A percentile compares a stretch with the other conserved stretches of the same genome.
phyloP scores from a whole-genome alignment of 2,329 filamentous ascomycete genomes.

The Diplodia mutila region DNA sequence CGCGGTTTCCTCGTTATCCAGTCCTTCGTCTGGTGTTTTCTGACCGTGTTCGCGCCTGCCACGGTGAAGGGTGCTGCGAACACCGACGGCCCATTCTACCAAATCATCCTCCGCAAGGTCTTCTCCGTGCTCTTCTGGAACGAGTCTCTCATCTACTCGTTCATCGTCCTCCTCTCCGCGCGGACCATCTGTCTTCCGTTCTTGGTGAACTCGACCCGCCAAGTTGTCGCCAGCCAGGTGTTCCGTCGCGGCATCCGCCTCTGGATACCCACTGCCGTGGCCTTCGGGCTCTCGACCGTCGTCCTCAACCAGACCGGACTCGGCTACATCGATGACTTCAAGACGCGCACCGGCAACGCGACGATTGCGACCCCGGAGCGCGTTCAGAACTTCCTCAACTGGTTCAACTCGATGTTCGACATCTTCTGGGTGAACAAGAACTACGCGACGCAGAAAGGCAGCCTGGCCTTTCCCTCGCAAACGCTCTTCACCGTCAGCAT shows the following conservation, averaged over 20 bases:
- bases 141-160: slow-evolving; percentile 50
- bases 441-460: slow-evolving; percentile 47
- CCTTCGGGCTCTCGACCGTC: slow-evolving; percentile 45
- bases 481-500: slow-evolving; percentile 52
- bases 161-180: slow-evolving; percentile 52
- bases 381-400: slow-evolving; percentile 46
- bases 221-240: slow-evolving; percentile 44
- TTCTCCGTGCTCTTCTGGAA: slow-evolving; percentile 54
- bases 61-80: slow-evolving; percentile 42
- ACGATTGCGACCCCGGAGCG: slow-evolving; percentile 41
- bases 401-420: slow-evolving; percentile 53
- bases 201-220: slow-evolving; percentile 41
- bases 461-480: slow-evolving; percentile 48
- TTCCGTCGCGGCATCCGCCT: slow-evolving; percentile 50
- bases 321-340: slow-evolving; percentile 45
- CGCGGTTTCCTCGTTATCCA: slow-evolving; percentile 50
- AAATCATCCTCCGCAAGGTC: slow-evolving; percentile 49
- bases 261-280: slow-evolving; percentile 46
- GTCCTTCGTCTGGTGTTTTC: slow-evolving; percentile 51
- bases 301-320: slow-evolving; percentile 40
- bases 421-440: slow-evolving; percentile 50
- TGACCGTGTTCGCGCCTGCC: slow-evolving; percentile 50
- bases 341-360: slow-evolving; percentile 42
- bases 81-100: slow-evolving; percentile 44
- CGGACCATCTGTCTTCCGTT: slow-evolving; percentile 50